A percentile compares a stretch with the other conserved stretches of the same genome.
Evolutionary conservation across 257 asterid genomes (phyloP).

Genomic region (Penstemon davidsonii): DNA sequence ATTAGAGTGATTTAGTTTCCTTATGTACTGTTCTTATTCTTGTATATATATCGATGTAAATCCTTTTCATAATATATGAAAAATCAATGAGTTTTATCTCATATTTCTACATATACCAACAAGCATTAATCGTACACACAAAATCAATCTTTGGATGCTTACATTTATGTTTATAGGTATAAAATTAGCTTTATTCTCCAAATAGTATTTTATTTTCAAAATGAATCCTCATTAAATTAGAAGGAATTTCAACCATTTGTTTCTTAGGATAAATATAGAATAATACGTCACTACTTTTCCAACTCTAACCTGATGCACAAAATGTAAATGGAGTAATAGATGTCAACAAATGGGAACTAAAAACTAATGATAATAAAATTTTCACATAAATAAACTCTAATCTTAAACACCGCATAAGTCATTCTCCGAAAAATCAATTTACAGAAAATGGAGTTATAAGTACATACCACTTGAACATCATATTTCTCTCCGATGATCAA

Average conservation of each 20-base stretch:
- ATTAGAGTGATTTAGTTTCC: no score
- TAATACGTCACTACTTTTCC: not conserved
- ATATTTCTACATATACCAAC: no score
- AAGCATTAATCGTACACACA: no score
- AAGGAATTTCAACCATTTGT: slow-evolving; percentile 12
- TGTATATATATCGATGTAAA: no score
- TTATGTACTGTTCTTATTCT: no score
- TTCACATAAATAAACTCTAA: slow-evolving; percentile 2
- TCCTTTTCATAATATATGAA: no score
- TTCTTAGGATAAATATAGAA: not conserved
- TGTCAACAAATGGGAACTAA: slow-evolving; percentile 23
- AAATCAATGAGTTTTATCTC: no score
- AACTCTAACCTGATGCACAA: slow-evolving; percentile 5
- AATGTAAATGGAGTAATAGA: not conserved
- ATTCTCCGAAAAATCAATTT: not conserved
- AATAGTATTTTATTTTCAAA: not conserved
- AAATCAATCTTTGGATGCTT: no score
- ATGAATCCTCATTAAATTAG: slow-evolving; percentile 6
- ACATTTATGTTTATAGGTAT: no score
- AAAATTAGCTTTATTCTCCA: not conserved
- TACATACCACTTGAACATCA: slow-evolving; percentile 90
- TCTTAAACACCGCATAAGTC: not conserved
- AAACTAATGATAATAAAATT: not conserved
- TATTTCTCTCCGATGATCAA: slow-evolving; percentile 89
- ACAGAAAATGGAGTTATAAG: slow-evolving; percentile 21